Base-by-base conservation (phyloP, 2,329 filamentous ascomycete genomes). In the Claviceps africana region DNA sequence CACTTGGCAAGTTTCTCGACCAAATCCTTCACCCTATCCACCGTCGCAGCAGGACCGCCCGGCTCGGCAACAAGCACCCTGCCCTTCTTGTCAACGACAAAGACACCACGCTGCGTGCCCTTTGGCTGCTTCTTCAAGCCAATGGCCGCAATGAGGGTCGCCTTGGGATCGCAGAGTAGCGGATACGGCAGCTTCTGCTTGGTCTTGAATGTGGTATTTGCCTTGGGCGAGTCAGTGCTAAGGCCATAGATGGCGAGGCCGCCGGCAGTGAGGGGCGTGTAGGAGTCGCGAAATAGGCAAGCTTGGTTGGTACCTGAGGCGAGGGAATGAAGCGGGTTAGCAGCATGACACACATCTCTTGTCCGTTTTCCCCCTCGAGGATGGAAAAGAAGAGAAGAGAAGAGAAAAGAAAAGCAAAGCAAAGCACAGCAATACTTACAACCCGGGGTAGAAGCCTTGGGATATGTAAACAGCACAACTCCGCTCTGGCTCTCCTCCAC, bases 391-490 rank as follows among this genome's bases (percentile, higher is more conserved):
- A n/a, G n/a, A 21, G 4, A 11, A 28, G 5, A 28, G 5, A 6
- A 40, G 31, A 3, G 7, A 19, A 21, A n/a, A 48, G 3, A 10
- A 21, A 17, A 37, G 21, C n/a, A n/a, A n/a, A n/a, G n/a, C n/a
- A n/a, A n/a, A n/a, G n/a, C n/a, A n/a, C n/a, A n/a, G n/a, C 17
- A 22, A 31, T 46, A 66, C 88, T 79, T 81, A 95, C 91, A 97
- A 56, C 91, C 91, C 39, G 88, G 88, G 22, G 93, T 98, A 30
- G 86, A 93, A 13, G 93, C 93, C 71, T 86, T 94, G 54, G 93
- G 93, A 65, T 97, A 97, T 33, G 90, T 96, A 68, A 98, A 96
- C 31, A 97, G 72, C 35, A 95, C 88, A 44, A 97, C 85, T 28
- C 91, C 93, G 37, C 79, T 76, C 70, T 87, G 83, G 77, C 89